Evolutionary conservation across 371 early-diverging fungal species (phyloP), one percentile per base, ranked within the genome.

Genomic region (Fennellomyces sp.): DNA sequence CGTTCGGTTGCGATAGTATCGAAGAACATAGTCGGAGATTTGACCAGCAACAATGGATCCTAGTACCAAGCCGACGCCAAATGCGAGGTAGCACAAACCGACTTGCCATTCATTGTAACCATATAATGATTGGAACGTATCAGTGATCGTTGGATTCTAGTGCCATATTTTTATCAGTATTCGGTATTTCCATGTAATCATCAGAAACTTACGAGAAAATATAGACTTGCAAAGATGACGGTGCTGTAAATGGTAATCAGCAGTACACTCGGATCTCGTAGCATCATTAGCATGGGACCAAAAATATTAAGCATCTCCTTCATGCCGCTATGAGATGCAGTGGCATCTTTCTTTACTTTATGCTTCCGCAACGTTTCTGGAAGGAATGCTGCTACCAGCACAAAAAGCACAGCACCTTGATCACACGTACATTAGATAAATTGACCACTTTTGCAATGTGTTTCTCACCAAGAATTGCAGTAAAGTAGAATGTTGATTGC

Each of bases 401-500:
- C 2, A 6, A 70, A 29, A 3, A 74, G 29, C 0, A 68, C 47
- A 7, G 52, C 71, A 41, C 66, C 65, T 56, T 23, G 5, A 23
- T 1, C 8, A 6, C 23, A 21, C 1, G 19, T 45, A 15, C 15
- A 10, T 6, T 39, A 10, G 39, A 15, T 39, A 15, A 4, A 25
- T 42, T 15, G 15, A 2, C 4, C 26, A 21, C 2, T 45, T 35
- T 47, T 51, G 0, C 27, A 10, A 13, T 41, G 11, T 29, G 11
- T 13, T 13, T 6, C 52, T 27, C 53, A 60, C 63, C 65, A 47
- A 83, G 71, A 21, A 80, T 81, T 1, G 89, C 80, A 64, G 84
- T 71, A 60, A 86, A 76, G 66, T 83, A 88, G 54, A 88, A 88
- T 17, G 83, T 82, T 17, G 83, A 79, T 39, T 82, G 72, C 91